Evolutionary conservation across 164 flowering plant species (phyloP), one percentile per base, ranked within the genome.

Genomic region (Vitis vinifera): DNA sequence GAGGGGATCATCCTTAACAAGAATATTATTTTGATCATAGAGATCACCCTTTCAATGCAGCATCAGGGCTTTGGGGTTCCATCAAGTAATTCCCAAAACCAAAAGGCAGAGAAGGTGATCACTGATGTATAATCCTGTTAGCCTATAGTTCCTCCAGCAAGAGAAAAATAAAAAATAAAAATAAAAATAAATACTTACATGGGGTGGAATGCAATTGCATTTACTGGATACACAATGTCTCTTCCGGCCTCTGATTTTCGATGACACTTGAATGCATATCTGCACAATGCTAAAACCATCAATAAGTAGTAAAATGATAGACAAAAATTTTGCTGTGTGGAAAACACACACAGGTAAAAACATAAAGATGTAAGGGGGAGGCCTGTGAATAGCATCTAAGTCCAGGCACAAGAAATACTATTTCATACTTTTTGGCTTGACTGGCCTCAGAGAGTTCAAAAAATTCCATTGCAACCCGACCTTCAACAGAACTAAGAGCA

Each of bases 401-500:
- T 37, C 7, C 44, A 37, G 44, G 7, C 53, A 11, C 55, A 50
- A 23, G 12, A 62, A 67, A 48, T 29, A 55, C 61, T 29, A 2
- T 70, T 63, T 63, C 91, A 16, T 83, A 96, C 99, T 93, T 96
- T 72, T 96, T 96, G n/a, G 94, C 79, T 80, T 96, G 99, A 69
- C 97, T 89, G 64, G 90, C 84, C 75, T 93, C 97, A 15, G 98
- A 90, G n/a, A 84, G 91, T 80, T 96, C 98, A 82, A 96, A 96
- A 62, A 93, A 96, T 71, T 96, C 99, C 98, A 93, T 96, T 0
- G 98, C 94, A 71, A 94, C 94, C 19, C 97, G 86, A 56, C 99
- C 99, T 83, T 96, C 99, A 56, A 93, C 97, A 48, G 98, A 93
- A 79, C 99, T 96, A 59, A 96, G 93, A 65, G 99, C 98, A 88